Percentiles rank a stretch among this genome's conserved stretches.
Evolutionary conservation across 1,284 basidiomycete genomes (phyloP).

Genomic region (Mycena sp.): DNA sequence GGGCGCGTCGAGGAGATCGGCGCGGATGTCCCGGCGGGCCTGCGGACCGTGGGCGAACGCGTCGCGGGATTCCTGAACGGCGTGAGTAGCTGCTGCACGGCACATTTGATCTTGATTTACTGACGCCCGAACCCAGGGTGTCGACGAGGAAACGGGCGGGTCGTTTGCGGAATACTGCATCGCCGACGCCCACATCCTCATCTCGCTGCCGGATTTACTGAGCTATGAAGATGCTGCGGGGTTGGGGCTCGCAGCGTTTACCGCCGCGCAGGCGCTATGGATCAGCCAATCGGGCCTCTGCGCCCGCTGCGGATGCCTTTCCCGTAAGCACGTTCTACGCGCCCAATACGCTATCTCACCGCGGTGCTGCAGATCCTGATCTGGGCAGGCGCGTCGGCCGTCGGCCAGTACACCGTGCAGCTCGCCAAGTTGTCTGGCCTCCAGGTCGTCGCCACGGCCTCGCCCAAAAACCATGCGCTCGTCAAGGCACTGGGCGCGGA

Average conservation of each 20-base stretch:
- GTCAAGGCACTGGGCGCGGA: slow-evolving; percentile 52
- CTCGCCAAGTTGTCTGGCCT: slow-evolving; percentile 48
- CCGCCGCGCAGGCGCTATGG: slow-evolving; percentile 36
- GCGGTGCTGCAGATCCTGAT: slow-evolving; percentile 39
- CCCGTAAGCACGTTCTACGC: slow-evolving; percentile 22
- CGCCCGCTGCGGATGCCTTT: slow-evolving; percentile 24
- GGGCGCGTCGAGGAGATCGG: slow-evolving; percentile 52
- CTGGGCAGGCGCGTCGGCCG: slow-evolving; percentile 52
- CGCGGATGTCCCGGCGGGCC: slow-evolving; percentile 32
- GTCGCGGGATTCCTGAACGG: slow-evolving; percentile 54
- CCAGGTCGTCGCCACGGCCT: slow-evolving; percentile 52
- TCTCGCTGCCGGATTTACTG: slow-evolving; percentile 41
- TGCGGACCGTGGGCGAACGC: slow-evolving; percentile 49
- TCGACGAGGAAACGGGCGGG: slow-evolving; percentile 17
- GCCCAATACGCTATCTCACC: neutral
- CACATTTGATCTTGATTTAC: neutral
- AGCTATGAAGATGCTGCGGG: slow-evolving; percentile 42
- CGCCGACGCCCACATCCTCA: slow-evolving; percentile 36
- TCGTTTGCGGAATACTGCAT: slow-evolving; percentile 37
- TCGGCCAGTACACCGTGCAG: slow-evolving; percentile 54
- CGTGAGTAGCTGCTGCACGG: slow-evolving; percentile 40
- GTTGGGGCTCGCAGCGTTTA: slow-evolving; percentile 34
- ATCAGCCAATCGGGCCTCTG: slow-evolving; percentile 27
- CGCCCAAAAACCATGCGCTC: slow-evolving; percentile 48
- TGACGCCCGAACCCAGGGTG: too few relatives aligned